A percentile compares a stretch with the other conserved stretches of the same genome.
These are phyloP conservation scores for Aureobasidium namibiae DNA, from an alignment of 2,329 filamentous ascomycete species.

Conservation along the genomic window DNA sequence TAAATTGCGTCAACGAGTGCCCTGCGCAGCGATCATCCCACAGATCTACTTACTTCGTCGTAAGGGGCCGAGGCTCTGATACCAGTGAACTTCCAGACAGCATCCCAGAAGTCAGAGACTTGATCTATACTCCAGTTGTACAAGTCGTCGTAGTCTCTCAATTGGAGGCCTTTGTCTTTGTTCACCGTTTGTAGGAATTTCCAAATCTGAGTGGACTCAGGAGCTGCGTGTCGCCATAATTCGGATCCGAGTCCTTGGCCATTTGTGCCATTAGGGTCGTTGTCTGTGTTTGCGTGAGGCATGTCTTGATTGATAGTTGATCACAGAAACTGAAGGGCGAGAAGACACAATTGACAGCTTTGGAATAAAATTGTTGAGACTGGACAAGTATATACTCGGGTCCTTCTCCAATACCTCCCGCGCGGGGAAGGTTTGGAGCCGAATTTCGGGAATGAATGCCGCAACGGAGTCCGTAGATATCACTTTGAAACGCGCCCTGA, in stretches of 20 bases:
- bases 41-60: slow-evolving; percentile 42
- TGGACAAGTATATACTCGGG: slow-evolving; percentile 6
- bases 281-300: neutral
- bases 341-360: neutral
- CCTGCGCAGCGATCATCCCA: neutral
- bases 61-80: slow-evolving; percentile 61
- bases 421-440: slow-evolving; percentile 1
- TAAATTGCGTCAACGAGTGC: slow-evolving; percentile 30
- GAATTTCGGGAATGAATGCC: neutral
- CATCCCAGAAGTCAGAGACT: slow-evolving; percentile 70
- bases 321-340: neutral
- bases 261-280: neutral
- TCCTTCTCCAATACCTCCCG: neutral
- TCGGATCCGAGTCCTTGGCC: slow-evolving; percentile 1
- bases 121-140: slow-evolving; percentile 79
- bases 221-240: slow-evolving; percentile 32
- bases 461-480: neutral
- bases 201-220: slow-evolving; percentile 36
- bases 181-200: slow-evolving; percentile 53
- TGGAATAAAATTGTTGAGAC: neutral
- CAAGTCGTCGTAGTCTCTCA: slow-evolving; percentile 64
- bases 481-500: neutral
- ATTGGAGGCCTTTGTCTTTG: slow-evolving; percentile 53
- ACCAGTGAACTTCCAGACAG: slow-evolving; percentile 75
- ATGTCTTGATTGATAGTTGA: neutral